Evolutionary conservation across 2,329 filamentous ascomycete species (phyloP), one percentile per base, ranked within the genome.

Genomic region (Gnomoniopsis smithogilvyi): DNA sequence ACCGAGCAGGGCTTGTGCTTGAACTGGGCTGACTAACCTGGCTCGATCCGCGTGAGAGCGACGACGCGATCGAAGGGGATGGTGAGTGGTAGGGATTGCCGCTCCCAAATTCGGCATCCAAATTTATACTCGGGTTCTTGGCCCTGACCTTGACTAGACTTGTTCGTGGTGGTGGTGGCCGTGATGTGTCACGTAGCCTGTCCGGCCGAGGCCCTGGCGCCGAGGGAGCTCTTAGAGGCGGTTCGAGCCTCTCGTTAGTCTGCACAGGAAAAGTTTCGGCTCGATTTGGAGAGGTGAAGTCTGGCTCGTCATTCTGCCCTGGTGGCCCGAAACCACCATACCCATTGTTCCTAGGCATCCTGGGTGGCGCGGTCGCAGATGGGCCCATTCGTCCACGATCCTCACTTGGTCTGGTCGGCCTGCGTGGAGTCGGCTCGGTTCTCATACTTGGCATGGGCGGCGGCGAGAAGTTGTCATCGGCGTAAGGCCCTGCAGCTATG

Each of bases 401-500:
- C 26, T 53, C 59, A 64, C 45, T 47, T 11, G 26, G 65, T 34
- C 51, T 30, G 41, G 22, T 54, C 51, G 45, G 50, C 63, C n/a
- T 62, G 52, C 30, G 60, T 54, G 49, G 52, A 26, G 4, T 30
- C 8, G 56, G 52, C 12, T 52, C 50, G 11, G 52, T 41, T 34
- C 57, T 51, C 30, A 57, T 33, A 15, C 49, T 54, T 6, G 49
- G 45, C 34, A 58, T 41, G n/a, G 57, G 57, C 3, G 66, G 65
- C 3, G 49, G 46, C 36, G 46, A 26, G 21, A 14, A 53, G 26
- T 33, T 43, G 8, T 54, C 55, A 51, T 36, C 57, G 38, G 86
- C 84, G 65, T 91, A 90, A 0, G 88, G 87, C 0, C 86, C 87
- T 1, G 87, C 84, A 1, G 84, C 79, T 67, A 90, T 87, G 10